Percentiles rank a stretch among this genome's conserved stretches.
These are phyloP conservation scores for Phytophthora crassamura DNA, from an alignment of 352 stramenopile genomes.

Conservation along the genomic window DNA sequence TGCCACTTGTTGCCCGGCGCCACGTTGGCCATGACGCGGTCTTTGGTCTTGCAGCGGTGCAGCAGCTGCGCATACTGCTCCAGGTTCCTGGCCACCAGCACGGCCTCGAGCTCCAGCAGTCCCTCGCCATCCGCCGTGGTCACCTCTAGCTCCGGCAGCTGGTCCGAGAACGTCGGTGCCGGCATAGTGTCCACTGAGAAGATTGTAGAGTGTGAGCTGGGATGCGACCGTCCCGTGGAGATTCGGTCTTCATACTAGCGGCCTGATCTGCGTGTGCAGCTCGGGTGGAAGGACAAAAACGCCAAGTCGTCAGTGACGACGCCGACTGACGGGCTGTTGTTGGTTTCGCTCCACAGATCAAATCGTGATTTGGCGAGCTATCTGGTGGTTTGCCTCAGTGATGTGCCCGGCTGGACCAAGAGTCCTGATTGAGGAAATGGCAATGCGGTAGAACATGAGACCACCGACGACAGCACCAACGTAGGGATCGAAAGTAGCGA, in stretches of 20 bases:
- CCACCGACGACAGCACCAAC: too few relatives aligned
- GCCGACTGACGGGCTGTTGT: too few relatives aligned
- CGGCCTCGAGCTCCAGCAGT: slow-evolving; percentile 25
- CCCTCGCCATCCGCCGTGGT: slow-evolving; percentile 22
- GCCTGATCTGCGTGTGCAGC: not conserved
- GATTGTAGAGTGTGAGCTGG: slow-evolving; percentile 18
- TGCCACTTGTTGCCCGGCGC: slow-evolving; percentile 24
- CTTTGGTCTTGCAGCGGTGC: slow-evolving; percentile 18
- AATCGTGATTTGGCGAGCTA: too few relatives aligned
- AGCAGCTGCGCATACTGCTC: slow-evolving; percentile 30
- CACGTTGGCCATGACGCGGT: slow-evolving; percentile 3
- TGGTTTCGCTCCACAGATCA: too few relatives aligned
- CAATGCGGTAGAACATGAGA: too few relatives aligned
- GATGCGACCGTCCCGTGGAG: slow-evolving; percentile 2
- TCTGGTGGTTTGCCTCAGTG: too few relatives aligned
- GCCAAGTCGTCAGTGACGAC: too few relatives aligned
- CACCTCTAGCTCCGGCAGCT: slow-evolving; percentile 28
- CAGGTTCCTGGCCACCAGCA: slow-evolving; percentile 27
- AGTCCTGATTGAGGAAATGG: too few relatives aligned
- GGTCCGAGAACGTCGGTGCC: slow-evolving; percentile 10
- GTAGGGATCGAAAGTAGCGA: too few relatives aligned
- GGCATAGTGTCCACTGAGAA: slow-evolving; percentile 12
- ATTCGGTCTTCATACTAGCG: slow-evolving; percentile 19
- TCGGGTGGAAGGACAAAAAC: not conserved
- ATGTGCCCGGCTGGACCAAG: too few relatives aligned